Base-by-base conservation (phyloP, 163 green algal genomes). In the Coccomyxa subellipsoidea region DNA sequence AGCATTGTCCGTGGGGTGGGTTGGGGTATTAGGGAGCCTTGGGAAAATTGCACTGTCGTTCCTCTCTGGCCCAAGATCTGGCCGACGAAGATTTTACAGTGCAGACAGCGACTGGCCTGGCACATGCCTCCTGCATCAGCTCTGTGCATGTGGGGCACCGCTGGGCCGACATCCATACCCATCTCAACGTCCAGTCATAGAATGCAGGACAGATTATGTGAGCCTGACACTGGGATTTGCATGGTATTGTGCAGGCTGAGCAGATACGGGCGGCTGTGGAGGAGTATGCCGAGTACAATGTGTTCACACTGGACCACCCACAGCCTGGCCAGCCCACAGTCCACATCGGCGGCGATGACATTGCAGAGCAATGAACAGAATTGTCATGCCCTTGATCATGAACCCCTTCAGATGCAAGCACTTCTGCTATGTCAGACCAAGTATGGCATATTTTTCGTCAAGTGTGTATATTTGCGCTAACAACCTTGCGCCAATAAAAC, bases 271-370 rank as follows among this genome's bases (percentile, higher is more conserved):
- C 71, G 8, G 39, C 79, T 23, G 69, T 81, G 66, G 29, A 78
- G 27, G 84, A 83, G 84, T 81, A 83, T 54, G 36, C 39, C 34
- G 79, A 85, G 12, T 79, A 77, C 73, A 69, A 54, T 54, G 79
- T 80, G 59, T 73, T 85, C 25, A 66, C 32, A 12, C 34, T 83
- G 32, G 71, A 80, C 36, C 76, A 84, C 29, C 85, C 87, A 71
- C 82, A 85, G n/a, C 78, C 83, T 59, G 85, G 38, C 29, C 82
- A 91, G 85, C 79, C 79, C 8, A 83, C 79, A 4, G 79, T 83
- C 8, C 59, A 72, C 38, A 78, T 83, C 29, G 79, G 29, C 1
- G 35, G 27, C 12, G 18, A 76, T 47, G 77, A 81, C 37, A 59
- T 59, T 59, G 47, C 47, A 59, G 47, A 59, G 4, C 47, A 18